Evolutionary conservation across 305 asterid genomes (phyloP), one percentile per base, ranked within the genome.

Genomic region (Plantago coronopus): DNA sequence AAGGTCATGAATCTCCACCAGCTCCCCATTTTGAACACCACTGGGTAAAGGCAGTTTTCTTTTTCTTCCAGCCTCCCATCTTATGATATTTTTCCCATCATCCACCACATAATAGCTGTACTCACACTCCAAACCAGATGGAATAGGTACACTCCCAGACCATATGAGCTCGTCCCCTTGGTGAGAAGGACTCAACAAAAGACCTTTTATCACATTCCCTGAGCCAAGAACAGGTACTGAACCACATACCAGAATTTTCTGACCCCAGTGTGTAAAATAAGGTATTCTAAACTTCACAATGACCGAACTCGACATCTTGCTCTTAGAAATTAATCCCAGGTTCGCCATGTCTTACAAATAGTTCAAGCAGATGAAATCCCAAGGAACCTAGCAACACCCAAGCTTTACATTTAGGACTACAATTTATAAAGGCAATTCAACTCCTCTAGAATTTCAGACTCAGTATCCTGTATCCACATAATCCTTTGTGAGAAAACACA

Each of bases 201-300:
- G 82, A 72, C 99, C 97, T 65, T 74, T 93, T 78, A 87, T 93
- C 76, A 82, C 95, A 65, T 77, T 88, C 96, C 94, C 85, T 42
- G 95, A 81, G 67, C 99, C 99, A 25, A 93, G 91, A 42, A 83
- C 67, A 8, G 90, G 83, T 54, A 79, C 95, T 3, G 97, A 89
- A 44, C 99, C 99, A 64, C 96, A 89, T 16, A 93, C 89, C 60
- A 89, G 78, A 62, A 93, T 70, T 27, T 78, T 79, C 71, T 93
- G 94, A 19, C 99, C 99, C 99, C 99, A 93, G 14, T 87, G 84
- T 46, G 99, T 93, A 42, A 61, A 78, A 75, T 89, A 93, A 48
- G 99, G 99, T 65, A 93, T 79, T 72, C 75, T 78, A 76, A 93
- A 89, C 78, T 77, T 76, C 72, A 93, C 59, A 47, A 64, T 83